A percentile compares a stretch with the other conserved stretches of the same genome.
These are phyloP conservation scores for Sclerotinia sclerotiorum DNA, from an alignment of 2,329 filamentous ascomycete genomes.

Conservation along the genomic window DNA sequence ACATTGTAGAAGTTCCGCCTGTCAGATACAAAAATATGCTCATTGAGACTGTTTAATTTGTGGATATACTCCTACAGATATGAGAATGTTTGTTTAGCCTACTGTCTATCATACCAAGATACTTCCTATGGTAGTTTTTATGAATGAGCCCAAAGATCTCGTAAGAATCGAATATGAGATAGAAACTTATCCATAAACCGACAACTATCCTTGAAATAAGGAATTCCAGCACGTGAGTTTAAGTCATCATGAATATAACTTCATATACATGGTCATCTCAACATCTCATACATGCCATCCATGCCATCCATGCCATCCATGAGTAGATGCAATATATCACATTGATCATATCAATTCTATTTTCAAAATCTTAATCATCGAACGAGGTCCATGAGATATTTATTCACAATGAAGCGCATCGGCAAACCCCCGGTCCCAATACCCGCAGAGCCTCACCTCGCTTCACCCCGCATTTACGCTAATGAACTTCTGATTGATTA, in stretches of 20 bases:
- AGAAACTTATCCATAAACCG: background rate
- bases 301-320: too few species aligned
- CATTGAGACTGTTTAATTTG: background rate
- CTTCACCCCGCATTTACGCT: conserved; percentile 9
- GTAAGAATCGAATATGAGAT: background rate
- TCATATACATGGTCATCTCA: background rate
- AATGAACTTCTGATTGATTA: background rate
- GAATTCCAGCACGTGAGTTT: background rate
- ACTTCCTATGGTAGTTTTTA: too few species aligned
- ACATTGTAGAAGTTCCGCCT: too few species aligned
- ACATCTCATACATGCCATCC: background rate
- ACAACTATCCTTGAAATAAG: background rate
- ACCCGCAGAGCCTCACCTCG: conserved; percentile 9
- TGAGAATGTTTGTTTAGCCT: background rate
- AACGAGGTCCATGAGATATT: background rate
- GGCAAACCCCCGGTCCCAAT: background rate
- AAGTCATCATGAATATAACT: background rate
- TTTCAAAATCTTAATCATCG: background rate
- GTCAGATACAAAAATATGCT: too few species aligned
- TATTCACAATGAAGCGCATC: background rate
- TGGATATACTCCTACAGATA: background rate
- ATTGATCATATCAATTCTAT: background rate
- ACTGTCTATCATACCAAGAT: too few species aligned
- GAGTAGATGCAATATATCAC: background rate
- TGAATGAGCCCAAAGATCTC: background rate